These are phyloP conservation scores for Penstemon newberryi DNA, from an alignment of 257 asterid genomes.

Conservation along the genomic window DNA sequence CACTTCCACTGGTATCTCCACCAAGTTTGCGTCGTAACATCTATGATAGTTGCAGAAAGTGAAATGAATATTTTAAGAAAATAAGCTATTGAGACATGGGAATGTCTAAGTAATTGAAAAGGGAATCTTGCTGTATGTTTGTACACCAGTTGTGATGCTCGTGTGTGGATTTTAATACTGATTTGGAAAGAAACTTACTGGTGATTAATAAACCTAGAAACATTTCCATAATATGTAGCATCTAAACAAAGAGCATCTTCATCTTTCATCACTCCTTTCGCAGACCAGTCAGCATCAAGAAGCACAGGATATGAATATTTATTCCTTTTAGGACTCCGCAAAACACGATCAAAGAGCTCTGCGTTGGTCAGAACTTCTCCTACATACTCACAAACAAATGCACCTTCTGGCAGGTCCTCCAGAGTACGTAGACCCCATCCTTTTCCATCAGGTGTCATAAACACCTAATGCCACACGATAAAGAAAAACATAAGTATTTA, in stretches of 20 bases:
- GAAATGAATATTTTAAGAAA: slow-evolving; percentile 25
- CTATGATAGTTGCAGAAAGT: slow-evolving; percentile 42
- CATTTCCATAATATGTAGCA: slow-evolving; percentile 85
- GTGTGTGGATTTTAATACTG: neutral
- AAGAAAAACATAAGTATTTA: slow-evolving; percentile 17
- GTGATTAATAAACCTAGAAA: slow-evolving; percentile 93
- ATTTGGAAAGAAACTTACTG: slow-evolving; percentile 44
- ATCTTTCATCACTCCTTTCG: slow-evolving; percentile 71
- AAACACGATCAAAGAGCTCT: slow-evolving; percentile 74
- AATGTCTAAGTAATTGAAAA: slow-evolving; percentile 14
- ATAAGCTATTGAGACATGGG: slow-evolving; percentile 23
- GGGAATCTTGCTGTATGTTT: neutral
- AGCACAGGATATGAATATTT: slow-evolving; percentile 81
- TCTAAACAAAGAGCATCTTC: slow-evolving; percentile 94
- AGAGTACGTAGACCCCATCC: slow-evolving; percentile 98
- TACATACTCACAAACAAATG: slow-evolving; percentile 93
- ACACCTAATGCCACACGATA: slow-evolving; percentile 53
- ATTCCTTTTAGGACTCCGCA: slow-evolving; percentile 47
- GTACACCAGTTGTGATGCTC: neutral
- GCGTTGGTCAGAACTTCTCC: slow-evolving; percentile 85
- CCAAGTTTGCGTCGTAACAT: slow-evolving; percentile 64
- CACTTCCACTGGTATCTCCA: slow-evolving; percentile 31
- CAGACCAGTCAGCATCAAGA: slow-evolving; percentile 95
- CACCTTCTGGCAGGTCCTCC: slow-evolving; percentile 94
- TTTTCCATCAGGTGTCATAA: slow-evolving; percentile 75